Evolutionary conservation across 108 stramenopile species (phyloP).

Genomic region (Cafeteria roenbergensis): DNA sequence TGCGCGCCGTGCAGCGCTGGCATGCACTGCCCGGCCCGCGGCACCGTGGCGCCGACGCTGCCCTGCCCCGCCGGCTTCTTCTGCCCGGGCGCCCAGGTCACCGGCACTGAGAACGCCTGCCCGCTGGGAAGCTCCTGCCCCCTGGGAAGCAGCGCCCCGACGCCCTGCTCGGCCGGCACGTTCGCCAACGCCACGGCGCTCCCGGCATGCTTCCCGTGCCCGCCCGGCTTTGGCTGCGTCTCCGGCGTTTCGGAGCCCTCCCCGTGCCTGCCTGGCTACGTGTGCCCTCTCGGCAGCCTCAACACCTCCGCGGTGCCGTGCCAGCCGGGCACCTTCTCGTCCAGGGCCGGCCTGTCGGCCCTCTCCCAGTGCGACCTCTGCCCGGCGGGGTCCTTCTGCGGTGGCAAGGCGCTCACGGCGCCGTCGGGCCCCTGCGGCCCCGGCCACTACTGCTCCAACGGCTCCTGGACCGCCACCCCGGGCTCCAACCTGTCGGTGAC

Average conservation of each 20-base stretch:
- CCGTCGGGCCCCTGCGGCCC: too few relatives aligned
- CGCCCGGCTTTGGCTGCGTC: background rate
- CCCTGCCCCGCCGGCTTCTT: conserved; percentile 7
- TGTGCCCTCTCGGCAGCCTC: background rate
- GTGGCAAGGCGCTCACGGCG: too few relatives aligned
- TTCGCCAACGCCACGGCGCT: background rate
- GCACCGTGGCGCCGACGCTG: conserved; percentile 8
- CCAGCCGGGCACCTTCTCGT: too few relatives aligned
- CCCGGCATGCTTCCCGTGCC: background rate
- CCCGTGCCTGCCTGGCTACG: background rate
- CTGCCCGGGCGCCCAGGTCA: background rate
- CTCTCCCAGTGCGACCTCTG: too few relatives aligned
- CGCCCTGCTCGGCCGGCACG: background rate
- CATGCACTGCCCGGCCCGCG: conserved; percentile 11
- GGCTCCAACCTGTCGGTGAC: too few relatives aligned
- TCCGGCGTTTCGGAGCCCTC: background rate
- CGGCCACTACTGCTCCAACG: too few relatives aligned
- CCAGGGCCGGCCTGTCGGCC: too few relatives aligned
- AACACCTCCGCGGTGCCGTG: too few relatives aligned
- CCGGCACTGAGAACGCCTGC: background rate
- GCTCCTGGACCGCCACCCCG: too few relatives aligned
- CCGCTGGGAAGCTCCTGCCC: background rate
- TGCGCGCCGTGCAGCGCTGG: conserved; percentile 26
- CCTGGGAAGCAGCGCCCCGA: background rate
- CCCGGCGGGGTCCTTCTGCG: too few relatives aligned